Evolutionary conservation across 106 monocot genomes (phyloP).

Genomic region (Dendrobium nobile): DNA sequence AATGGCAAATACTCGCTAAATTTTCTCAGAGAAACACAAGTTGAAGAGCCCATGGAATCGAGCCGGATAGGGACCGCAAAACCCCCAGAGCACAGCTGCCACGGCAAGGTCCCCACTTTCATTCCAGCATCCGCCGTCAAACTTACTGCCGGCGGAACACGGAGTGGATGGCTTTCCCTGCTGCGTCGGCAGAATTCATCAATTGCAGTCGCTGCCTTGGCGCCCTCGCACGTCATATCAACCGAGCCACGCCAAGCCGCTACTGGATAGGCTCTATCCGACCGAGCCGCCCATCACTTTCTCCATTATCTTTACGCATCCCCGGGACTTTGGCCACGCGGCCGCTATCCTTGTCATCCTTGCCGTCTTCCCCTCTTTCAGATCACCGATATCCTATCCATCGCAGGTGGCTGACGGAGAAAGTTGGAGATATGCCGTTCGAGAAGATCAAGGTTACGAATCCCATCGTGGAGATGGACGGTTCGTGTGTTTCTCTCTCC

Average conservation of each 20-base stretch:
- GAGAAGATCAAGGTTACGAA: conserved; percentile 56
- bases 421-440: conserved; percentile 31
- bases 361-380: neutral
- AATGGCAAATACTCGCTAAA: too few species aligned
- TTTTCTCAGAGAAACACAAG: too few species aligned
- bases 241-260: conserved; percentile 1
- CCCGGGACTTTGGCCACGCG: neutral
- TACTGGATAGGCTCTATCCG: neutral
- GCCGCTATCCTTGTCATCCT: neutral
- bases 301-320: neutral
- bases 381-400: neutral
- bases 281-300: neutral
- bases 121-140: neutral
- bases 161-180: neutral
- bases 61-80: too few species aligned
- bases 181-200: neutral
- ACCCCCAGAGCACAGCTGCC: neutral
- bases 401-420: neutral
- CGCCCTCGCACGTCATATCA: neutral
- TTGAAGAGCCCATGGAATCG: neutral
- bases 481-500: conserved; percentile 15
- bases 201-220: neutral
- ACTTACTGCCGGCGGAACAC: neutral
- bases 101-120: neutral
- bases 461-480: conserved; percentile 65